These are phyloP conservation scores for Zanthoxylum bungeanum DNA, from an alignment of 345 rosid genomes.

Conservation along the genomic window DNA sequence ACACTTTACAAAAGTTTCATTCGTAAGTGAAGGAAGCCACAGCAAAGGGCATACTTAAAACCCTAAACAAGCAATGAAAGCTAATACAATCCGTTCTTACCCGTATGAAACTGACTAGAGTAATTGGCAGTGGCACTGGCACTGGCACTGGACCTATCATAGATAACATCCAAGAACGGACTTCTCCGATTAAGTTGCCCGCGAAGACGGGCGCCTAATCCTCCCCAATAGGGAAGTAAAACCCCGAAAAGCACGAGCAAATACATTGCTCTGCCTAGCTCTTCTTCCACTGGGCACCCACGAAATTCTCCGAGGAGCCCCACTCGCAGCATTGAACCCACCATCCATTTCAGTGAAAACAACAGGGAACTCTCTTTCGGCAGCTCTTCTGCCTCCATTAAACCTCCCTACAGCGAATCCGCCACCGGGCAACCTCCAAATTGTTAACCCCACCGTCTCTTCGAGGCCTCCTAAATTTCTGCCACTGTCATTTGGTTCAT, in stretches of 20 bases:
- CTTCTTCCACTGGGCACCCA: conserved; percentile 51
- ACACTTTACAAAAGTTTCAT: conserved; percentile 32
- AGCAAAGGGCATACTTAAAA: conserved; percentile 4
- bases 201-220: conserved; percentile 26
- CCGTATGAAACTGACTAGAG: conserved; percentile 13
- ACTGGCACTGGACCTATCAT: conserved; percentile 25
- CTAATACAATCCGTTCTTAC: conserved; percentile 22
- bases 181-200: conserved; percentile 30
- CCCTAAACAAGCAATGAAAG: background rate
- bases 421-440: conserved; percentile 65
- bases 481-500: conserved; percentile 17
- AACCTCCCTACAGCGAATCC: conserved; percentile 67
- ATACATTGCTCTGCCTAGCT: conserved; percentile 41
- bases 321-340: conserved; percentile 35
- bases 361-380: conserved; percentile 48
- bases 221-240: conserved; percentile 44
- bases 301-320: conserved; percentile 49
- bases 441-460: conserved; percentile 47
- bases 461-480: conserved; percentile 21
- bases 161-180: conserved; percentile 18
- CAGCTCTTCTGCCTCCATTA: conserved; percentile 40
- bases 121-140: conserved; percentile 3
- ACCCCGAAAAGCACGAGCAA: conserved; percentile 38
- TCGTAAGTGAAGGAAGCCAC: conserved; percentile 24
- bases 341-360: conserved; percentile 66